Base-by-base conservation (phyloP, 352 stramenopile genomes). In the Pythium diclinum region DNA sequence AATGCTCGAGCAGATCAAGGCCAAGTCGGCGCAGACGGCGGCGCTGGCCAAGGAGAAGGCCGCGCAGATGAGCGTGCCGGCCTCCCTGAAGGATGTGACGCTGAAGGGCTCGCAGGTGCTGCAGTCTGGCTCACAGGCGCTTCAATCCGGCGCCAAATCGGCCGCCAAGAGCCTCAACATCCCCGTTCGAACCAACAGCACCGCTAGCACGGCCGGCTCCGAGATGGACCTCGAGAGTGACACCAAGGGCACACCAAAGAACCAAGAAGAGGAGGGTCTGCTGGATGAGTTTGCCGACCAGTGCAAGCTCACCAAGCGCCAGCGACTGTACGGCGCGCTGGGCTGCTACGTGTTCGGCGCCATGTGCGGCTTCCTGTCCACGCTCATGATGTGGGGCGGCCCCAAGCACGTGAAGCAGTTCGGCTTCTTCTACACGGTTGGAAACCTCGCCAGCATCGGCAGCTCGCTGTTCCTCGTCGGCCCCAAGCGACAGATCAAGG, bases 391-490 rank as follows among this genome's bases (percentile, higher is more conserved):
- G 79, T 92, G 81, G 81, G 83, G 83, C 30, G 85, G 85, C 1
- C 79, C 85, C 2, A 82, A 79, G 65, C 85, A 94, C 69, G 68
- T 94, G 16, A 92, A 91, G 63, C 81, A 91, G 61, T 94, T 94
- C 66, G 85, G 73, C 21, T 94, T 94, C 73, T 92, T 94, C 68
- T 94, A 94, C 66, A 92, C 84, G 13, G 65, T 94, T 32, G 83
- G 85, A n/a, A 90, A 77, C 58, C 74, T 94, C 21, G 88, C 79
- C 69, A 88, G 80, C 40, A 89, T 94, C 48, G 83, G 83, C 51
- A 89, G 77, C 23, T 94, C 85, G 30, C 71, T 92, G 19, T 94
- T 94, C 59, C 74, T 94, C 42, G 80, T 91, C 13, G 83, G 85
- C 0, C 85, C 85, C 10, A 68, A 68, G 68, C 61, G 82, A 9